These are phyloP conservation scores for Hymenoscyphus infarciens DNA, from an alignment of 2,329 filamentous ascomycete genomes.

Conservation along the genomic window DNA sequence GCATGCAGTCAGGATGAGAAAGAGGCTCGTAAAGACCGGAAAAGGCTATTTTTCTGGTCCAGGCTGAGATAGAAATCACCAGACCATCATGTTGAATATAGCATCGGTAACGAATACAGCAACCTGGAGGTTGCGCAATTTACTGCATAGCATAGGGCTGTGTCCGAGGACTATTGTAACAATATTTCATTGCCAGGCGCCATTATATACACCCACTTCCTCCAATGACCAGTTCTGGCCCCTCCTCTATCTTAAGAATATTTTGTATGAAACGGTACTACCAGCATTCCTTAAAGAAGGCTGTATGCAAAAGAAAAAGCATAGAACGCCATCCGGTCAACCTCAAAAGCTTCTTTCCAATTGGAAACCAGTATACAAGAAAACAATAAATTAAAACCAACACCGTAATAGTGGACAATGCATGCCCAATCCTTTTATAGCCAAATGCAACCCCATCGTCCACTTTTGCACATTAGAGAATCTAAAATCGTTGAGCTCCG, in stretches of 20 bases:
- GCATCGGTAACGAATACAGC: not conserved
- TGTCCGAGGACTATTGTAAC: not conserved
- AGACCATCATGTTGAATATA: not conserved
- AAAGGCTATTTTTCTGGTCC: not conserved
- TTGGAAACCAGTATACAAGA: slow-evolving; percentile 11
- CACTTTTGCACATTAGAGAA: not conserved
- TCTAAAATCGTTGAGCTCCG: slow-evolving; percentile 3
- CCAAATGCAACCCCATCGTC: not conserved
- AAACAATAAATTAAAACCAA: slow-evolving; percentile 10
- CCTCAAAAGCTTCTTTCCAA: slow-evolving; percentile 3
- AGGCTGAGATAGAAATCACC: not conserved
- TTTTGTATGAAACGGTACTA: not conserved
- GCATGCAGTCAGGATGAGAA: not conserved
- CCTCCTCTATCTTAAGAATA: not conserved
- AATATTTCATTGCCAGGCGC: not conserved
- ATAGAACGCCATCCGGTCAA: slow-evolving; percentile 6
- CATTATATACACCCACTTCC: not conserved
- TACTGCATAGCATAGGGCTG: not conserved
- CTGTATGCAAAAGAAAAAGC: slow-evolving; percentile 4
- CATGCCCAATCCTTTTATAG: not conserved
- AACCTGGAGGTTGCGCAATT: not conserved
- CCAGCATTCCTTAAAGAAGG: not conserved
- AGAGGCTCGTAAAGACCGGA: not conserved
- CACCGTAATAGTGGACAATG: slow-evolving; percentile 11
- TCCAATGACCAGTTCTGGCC: not conserved